phyloP scores from a whole-genome alignment of 192 early-diverging fungal species.

The Phycomyces nitens region DNA sequence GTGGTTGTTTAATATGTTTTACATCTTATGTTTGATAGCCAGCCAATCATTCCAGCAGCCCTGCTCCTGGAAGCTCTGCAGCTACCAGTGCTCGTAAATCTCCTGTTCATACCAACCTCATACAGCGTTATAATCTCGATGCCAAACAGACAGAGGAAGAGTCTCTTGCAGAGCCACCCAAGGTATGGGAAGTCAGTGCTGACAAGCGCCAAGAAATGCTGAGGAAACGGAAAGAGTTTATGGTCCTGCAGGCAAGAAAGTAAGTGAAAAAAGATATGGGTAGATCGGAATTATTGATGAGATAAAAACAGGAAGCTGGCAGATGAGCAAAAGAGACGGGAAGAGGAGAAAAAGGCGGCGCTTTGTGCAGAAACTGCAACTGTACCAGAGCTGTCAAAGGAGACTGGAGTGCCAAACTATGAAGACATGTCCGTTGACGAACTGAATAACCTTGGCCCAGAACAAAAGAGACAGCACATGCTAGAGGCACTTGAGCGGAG shows the following conservation, averaged over 20 bases:
- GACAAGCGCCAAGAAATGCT: conserved; percentile 59
- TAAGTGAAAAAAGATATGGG: conserved; percentile 26
- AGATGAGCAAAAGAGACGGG: not conserved
- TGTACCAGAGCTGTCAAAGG: too few species aligned
- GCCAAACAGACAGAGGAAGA: conserved; percentile 29
- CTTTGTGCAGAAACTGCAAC: too few species aligned
- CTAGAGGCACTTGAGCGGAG: conserved; percentile 31
- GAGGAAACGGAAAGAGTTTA: conserved; percentile 62
- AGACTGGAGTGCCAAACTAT: not conserved
- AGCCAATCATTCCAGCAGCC: conserved; percentile 12
- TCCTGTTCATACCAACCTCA: conserved; percentile 36
- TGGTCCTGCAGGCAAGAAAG: conserved; percentile 69
- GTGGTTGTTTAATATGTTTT: not conserved
- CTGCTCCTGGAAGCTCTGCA: conserved; percentile 27
- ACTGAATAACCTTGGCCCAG: conserved; percentile 26
- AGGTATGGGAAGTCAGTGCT: conserved; percentile 58
- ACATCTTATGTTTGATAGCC: conserved; percentile 9
- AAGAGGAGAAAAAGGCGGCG: not conserved
- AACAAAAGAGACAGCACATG: conserved; percentile 33
- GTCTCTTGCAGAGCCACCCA: conserved; percentile 44
- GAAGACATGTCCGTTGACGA: conserved; percentile 33
- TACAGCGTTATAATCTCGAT: conserved; percentile 53
- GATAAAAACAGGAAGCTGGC: not conserved
- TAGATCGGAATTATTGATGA: too few species aligned
- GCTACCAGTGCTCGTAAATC: conserved; percentile 30